Base-by-base conservation (phyloP, 768 basidiomycete species). In the Boletus sp. region DNA sequence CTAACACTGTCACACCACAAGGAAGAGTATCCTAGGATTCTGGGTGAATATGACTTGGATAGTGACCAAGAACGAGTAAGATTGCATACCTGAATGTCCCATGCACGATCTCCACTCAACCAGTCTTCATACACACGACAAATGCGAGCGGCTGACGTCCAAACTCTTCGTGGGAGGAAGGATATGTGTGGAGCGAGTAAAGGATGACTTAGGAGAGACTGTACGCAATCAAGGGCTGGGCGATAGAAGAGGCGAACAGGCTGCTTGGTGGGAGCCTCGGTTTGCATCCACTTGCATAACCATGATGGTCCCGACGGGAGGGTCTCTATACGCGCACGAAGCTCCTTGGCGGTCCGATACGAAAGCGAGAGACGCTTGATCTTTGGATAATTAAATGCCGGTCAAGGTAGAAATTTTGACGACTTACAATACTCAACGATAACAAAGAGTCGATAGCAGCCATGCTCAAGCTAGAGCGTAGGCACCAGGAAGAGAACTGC, bases 201-300 rank as follows among this genome's bases (percentile, higher is more conserved):
- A 1, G 67, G 73, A 53, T 54, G 33, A 14, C 60, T 57, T 7
- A 75, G 41, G 1, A 75, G 57, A 4, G 63, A 51, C 41, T 71
- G 57, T 0, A 75, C 10, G 28, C 70, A 75, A 14, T 75, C 56
- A 7, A 75, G 30, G 4, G 65, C 47, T 50, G 67, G 56, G 10
- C 58, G 58, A 57, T 75, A 75, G 55, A 61, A 73, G 3, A 76
- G 56, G 18, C 46, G 12, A n/a, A 71, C 11, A 0, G 56, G 55
- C 1, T 58, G 60, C 35, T 72, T 74, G 14, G 67, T 70, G n/a
- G 61, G 63, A n/a, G 7, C n/a, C 33, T 53, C 28, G 1, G 7
- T 3, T 12, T 53, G 1, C 33, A 59, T 0, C 1, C 0, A 1
- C 20, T 59, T 32, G n/a, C 50, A 59, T 3, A 52, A 30, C 50